Evolutionary conservation across 164 flowering plant species (phyloP), one percentile per base, ranked within the genome.

Genomic region (Nymphaea colorata): DNA sequence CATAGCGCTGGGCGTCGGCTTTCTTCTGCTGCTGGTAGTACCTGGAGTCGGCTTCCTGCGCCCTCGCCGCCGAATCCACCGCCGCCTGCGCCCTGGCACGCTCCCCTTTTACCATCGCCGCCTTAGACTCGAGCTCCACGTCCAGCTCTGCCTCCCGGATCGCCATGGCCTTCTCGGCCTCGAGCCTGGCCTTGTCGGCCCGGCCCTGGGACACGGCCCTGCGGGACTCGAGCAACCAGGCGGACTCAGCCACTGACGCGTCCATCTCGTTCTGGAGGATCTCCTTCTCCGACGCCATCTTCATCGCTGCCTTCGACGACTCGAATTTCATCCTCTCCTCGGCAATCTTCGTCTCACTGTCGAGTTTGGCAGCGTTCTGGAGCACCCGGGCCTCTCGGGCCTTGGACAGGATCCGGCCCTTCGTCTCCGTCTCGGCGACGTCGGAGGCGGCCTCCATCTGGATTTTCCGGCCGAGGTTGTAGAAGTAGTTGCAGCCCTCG

Each of bases 61-160:
- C 82, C 77, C 73, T 0, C n/a, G 69, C 76, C n/a, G 79, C 84
- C 44, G 76, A 81, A 3, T 79, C 82, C 44, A 80, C 82, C 18
- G 73, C 77, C n/a, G 86, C 83, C 62, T 77, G 80, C 59, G 85
- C 85, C 72, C 66, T 76, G 64, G 79, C 80, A 68, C 76, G 71
- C 75, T 80, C 83, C 0, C 80, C 75, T 66, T 41, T 57, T 4
- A 78, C 71, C 71, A 74, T 3, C 0, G 82, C 81, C 47, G 77
- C 79, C 82, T 44, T 78, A 61, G 5, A 67, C 71, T 82, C 83
- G 6, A 82, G 83, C 71, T 80, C 81, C 42, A 3, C 42, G 73
- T 82, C 83, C 73, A 82, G 59, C 75, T 80, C 80, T 4, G 83
- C 83, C 4, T 79, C 85, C 4, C 82, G 66, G 15, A 80, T 65